These are phyloP conservation scores for Torrubiella hemipterigena DNA, from an alignment of 2,329 filamentous ascomycete species.

Conservation along the genomic window DNA sequence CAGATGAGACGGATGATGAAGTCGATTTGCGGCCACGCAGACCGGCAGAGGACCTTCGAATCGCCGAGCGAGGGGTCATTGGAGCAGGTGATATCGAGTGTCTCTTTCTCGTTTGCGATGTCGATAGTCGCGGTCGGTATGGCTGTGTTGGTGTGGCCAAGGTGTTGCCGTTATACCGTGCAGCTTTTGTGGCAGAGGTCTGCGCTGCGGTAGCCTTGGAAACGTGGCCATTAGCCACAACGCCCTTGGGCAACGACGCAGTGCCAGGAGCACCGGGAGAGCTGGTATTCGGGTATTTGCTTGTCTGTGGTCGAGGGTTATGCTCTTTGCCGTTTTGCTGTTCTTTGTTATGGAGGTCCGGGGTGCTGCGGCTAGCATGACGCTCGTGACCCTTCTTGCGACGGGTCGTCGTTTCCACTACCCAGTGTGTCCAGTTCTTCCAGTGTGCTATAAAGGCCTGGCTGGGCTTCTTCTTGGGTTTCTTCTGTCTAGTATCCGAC, in stretches of 20 bases:
- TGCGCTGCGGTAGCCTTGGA: conserved; percentile 13
- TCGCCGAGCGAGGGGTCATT: conserved; percentile 75
- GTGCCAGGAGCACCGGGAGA: conserved; percentile 21
- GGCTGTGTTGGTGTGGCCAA: conserved; percentile 16
- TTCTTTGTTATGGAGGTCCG: conserved; percentile 43
- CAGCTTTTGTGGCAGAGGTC: conserved; percentile 10
- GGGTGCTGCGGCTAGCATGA: conserved; percentile 44
- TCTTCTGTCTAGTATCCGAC: conserved; percentile 21
- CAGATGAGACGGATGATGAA: conserved; percentile 85
- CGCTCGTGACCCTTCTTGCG: conserved; percentile 36
- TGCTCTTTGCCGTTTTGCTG: conserved; percentile 35
- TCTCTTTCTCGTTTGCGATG: conserved; percentile 44
- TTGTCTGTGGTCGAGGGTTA: conserved; percentile 47
- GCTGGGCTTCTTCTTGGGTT: conserved; percentile 43
- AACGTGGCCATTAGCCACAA: conserved; percentile 38
- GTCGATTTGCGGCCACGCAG: conserved; percentile 90
- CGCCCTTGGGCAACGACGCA: conserved; percentile 34
- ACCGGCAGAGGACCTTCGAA: conserved; percentile 71
- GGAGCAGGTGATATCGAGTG: conserved; percentile 80
- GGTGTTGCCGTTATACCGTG: conserved; percentile 12
- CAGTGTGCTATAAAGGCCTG: conserved; percentile 47
- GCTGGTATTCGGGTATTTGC: conserved; percentile 37
- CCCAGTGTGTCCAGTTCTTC: conserved; percentile 55
- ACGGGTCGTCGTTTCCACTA: conserved; percentile 46
- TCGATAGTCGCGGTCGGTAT: conserved; percentile 16